Percentiles rank a stretch among this genome's conserved stretches.
These are phyloP conservation scores for Solanum chiquidenum DNA, from an alignment of 257 asterid species.

Conservation along the genomic window DNA sequence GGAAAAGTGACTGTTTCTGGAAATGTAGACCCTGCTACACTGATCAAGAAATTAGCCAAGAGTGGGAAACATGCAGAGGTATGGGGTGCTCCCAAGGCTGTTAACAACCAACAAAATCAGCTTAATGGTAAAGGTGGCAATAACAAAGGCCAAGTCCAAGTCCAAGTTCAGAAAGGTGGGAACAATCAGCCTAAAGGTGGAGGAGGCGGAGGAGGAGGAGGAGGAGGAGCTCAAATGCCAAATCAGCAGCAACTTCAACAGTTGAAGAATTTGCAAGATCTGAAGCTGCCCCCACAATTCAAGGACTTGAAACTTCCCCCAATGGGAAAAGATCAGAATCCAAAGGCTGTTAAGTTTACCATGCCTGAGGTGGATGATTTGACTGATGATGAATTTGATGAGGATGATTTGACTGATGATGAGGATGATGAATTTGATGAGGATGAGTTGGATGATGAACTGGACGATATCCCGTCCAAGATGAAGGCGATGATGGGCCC, in stretches of 20 bases:
- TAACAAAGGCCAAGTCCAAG: conserved; percentile 23
- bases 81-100: conserved; percentile 75
- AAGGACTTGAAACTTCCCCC: conserved; percentile 42
- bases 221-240: background rate
- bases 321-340: conserved; percentile 20
- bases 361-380: conserved; percentile 44
- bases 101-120: conserved; percentile 28
- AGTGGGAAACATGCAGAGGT: conserved; percentile 76
- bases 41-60: conserved; percentile 77
- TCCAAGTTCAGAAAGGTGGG: conserved; percentile 19
- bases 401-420: conserved; percentile 23
- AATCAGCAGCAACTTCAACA: conserved; percentile 34
- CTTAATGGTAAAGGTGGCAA: conserved; percentile 37
- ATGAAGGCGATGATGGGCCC: conserved; percentile 13
- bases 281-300: conserved; percentile 36
- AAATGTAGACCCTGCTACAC: conserved; percentile 62
- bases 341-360: conserved; percentile 46
- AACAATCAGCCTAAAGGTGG: conserved; percentile 13
- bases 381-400: conserved; percentile 32
- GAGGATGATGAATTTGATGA: conserved; percentile 7
- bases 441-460: conserved; percentile 56
- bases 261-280: conserved; percentile 44
- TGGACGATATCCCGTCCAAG: conserved; percentile 32
- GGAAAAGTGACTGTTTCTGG: conserved; percentile 96
- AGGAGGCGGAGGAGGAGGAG: background rate